A percentile compares a stretch with the other conserved stretches of the same genome.
phyloP scores from a whole-genome alignment of 306 rosid genomes.

The Trichosanthes truncata region DNA sequence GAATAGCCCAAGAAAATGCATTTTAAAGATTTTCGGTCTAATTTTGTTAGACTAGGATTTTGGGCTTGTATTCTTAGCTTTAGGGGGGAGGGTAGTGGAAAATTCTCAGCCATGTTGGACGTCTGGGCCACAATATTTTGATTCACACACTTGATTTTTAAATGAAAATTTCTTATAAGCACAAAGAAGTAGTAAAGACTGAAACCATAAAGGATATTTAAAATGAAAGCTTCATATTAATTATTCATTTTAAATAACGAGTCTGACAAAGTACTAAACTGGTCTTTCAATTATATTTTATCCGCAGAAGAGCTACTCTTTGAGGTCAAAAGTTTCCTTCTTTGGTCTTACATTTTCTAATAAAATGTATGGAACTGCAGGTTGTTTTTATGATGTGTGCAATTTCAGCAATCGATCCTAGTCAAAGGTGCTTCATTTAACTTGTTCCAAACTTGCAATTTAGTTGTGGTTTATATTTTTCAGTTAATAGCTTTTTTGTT shows the following conservation, averaged over 20 bases:
- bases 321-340: neutral
- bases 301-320: neutral
- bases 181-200: neutral
- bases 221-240: neutral
- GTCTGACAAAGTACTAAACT: neutral
- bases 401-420: conserved; percentile 74
- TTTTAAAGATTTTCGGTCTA: too few relatives aligned
- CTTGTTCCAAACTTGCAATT: conserved; percentile 8
- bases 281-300: neutral
- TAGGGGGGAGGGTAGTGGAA: neutral
- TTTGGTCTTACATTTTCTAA: neutral
- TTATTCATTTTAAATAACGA: neutral
- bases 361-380: conserved; percentile 33
- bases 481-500: neutral
- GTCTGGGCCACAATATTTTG: neutral
- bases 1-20: too few relatives aligned
- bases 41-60: too few relatives aligned
- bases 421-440: conserved; percentile 52
- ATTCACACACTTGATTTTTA: neutral
- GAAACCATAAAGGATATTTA: neutral
- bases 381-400: conserved; percentile 87
- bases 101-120: neutral
- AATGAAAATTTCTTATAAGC: neutral
- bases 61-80: neutral
- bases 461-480: conserved; percentile 8